Percentiles rank a stretch among this genome's conserved stretches.
These are phyloP conservation scores for Secale cereale DNA, from an alignment of 176 grass and related monocot genomes.

Conservation along the genomic window DNA sequence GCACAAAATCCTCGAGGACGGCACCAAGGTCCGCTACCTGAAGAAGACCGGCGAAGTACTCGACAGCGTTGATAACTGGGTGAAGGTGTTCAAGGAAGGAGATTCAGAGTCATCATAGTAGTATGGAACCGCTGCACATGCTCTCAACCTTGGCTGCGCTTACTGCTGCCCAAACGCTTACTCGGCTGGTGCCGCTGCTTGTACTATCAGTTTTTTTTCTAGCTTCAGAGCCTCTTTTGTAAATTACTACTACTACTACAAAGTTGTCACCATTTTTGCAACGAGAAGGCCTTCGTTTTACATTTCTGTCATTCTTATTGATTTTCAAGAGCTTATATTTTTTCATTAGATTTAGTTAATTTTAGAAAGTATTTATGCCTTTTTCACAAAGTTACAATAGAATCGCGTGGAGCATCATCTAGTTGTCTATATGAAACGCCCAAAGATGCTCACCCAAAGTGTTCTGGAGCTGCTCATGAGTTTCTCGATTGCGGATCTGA, in stretches of 20 bases:
- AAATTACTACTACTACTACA: conserved; percentile 22
- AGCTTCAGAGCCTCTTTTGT: conserved; percentile 22
- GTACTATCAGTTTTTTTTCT: background rate
- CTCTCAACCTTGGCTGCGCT: background rate
- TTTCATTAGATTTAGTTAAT: too few species aligned
- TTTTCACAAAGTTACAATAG: too few species aligned
- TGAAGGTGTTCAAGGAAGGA: conserved; percentile 68
- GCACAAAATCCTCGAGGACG: conserved; percentile 80
- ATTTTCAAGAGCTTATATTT: too few species aligned
- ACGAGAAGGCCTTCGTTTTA: background rate
- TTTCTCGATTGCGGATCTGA: too few species aligned
- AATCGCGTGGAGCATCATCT: too few species aligned
- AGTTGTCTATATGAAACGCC: too few species aligned
- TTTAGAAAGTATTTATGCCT: too few species aligned
- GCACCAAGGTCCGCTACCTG: conserved; percentile 75
- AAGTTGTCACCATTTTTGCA: conserved; percentile 27
- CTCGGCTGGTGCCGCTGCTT: background rate
- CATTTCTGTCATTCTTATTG: background rate
- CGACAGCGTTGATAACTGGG: conserved; percentile 78
- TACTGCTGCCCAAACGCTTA: conserved; percentile 12
- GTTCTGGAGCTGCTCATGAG: too few species aligned
- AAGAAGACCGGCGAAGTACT: conserved; percentile 85
- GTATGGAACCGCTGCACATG: background rate
- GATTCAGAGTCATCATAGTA: conserved; percentile 10
- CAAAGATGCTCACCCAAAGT: too few species aligned